Conservation (phyloP, 495 filamentous ascomycete species). For the Penicillium crystallinum region DNA sequence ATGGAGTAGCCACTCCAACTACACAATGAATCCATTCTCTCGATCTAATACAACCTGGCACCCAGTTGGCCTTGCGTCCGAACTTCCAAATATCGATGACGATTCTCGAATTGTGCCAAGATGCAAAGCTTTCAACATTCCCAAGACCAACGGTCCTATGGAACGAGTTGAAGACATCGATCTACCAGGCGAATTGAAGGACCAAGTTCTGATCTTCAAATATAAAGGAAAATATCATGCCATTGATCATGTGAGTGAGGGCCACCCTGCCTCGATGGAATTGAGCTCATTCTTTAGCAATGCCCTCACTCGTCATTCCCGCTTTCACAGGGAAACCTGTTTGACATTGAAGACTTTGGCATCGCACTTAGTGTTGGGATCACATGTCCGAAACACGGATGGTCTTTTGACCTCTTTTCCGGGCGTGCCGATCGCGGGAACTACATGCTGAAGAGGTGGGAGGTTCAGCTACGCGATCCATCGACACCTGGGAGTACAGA, state of each 20-base stretch:
- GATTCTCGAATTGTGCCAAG: constrained; percentile 28
- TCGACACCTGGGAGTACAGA: constrained; percentile 20
- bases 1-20: background rate
- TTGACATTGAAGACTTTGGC: constrained; percentile 62
- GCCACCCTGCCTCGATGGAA: background rate
- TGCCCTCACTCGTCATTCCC: constrained; percentile 57
- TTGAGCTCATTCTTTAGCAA: constrained; percentile 36
- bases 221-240: constrained; percentile 54
- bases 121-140: constrained; percentile 54
- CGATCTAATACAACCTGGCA: constrained; percentile 19
- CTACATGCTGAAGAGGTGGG: constrained; percentile 55
- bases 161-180: constrained; percentile 32
- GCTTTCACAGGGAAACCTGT: constrained; percentile 49
- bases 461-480: constrained; percentile 49
- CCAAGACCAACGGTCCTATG: constrained; percentile 30
- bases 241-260: constrained; percentile 51
- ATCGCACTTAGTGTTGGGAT: constrained; percentile 43
- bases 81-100: constrained; percentile 47
- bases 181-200: constrained; percentile 41
- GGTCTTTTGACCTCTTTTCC: constrained; percentile 57
- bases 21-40: constrained; percentile 16
- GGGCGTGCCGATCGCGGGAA: constrained; percentile 52
- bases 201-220: constrained; percentile 55
- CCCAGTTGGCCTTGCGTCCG: constrained; percentile 42
- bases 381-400: constrained; percentile 56